Evolutionary conservation across 1,284 basidiomycete genomes (phyloP).

Genomic region (Leucoagaricus sp.): DNA sequence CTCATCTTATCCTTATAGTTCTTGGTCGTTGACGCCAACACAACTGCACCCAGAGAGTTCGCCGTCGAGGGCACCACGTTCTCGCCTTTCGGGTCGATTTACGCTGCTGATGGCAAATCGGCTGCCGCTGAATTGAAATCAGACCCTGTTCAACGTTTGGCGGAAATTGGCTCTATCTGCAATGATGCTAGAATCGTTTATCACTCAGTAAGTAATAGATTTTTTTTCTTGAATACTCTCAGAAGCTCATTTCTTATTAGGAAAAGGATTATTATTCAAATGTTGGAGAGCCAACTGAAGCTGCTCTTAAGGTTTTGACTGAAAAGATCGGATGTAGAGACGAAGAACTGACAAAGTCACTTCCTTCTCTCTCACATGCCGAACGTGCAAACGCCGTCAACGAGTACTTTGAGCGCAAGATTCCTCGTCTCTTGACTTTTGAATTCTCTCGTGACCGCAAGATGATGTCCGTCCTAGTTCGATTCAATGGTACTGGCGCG

Average conservation of each 20-base stretch:
- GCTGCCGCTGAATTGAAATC: constrained; percentile 59
- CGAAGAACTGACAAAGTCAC: constrained; percentile 52
- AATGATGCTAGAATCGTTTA: constrained; percentile 94
- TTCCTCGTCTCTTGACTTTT: constrained; percentile 87
- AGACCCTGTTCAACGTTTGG: constrained; percentile 78
- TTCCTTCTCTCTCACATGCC: constrained; percentile 57
- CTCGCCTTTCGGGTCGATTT: constrained; percentile 78
- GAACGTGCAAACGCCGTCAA: constrained; percentile 83
- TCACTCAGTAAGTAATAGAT: constrained; percentile 55
- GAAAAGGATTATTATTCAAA: constrained; percentile 82
- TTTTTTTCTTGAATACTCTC: constrained; percentile 15
- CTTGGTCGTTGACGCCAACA: constrained; percentile 63
- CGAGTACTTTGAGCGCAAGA: constrained; percentile 74
- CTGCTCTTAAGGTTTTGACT: constrained; percentile 89
- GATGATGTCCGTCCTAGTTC: constrained; percentile 96
- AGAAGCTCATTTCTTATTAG: constrained; percentile 44
- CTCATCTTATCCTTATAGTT: constrained; percentile 51
- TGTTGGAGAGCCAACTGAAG: constrained; percentile 97
- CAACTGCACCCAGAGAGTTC: constrained; percentile 65
- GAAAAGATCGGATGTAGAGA: constrained; percentile 83
- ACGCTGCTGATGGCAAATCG: constrained; percentile 62
- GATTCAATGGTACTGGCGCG: constrained; percentile 57
- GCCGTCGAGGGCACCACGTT: constrained; percentile 89
- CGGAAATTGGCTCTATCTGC: constrained; percentile 89
- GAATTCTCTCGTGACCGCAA: constrained; percentile 98